Base-by-base conservation (phyloP, 805 yeast genomes). In the Kluyveromyces lactis region DNA sequence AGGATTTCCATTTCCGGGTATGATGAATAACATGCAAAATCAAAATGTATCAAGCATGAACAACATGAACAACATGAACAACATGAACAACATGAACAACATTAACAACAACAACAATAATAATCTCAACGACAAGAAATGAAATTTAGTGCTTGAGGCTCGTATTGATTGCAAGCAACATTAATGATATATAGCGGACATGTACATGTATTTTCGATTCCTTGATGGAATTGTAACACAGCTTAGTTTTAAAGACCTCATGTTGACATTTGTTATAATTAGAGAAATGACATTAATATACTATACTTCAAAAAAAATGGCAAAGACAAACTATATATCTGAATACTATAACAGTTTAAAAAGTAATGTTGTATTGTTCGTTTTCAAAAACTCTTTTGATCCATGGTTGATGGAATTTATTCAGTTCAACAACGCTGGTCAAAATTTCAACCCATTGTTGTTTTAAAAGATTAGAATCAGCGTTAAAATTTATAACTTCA, bases 401-500 rank as follows among this genome's bases (percentile, higher is more conserved):
- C 84, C 84, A 79, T 1, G 72, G 80, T 45, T 77, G 77, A 39
- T 80, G 74, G 51, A 73, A 71, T 47, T 64, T 67, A 56, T 78
- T 79, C 47, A 71, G 63, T 40, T 66, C 67, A 10, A 81, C 71
- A 15, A 81, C 72, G 36, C 66, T 66, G 42, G 79, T 79, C 42
- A 89, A 59, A 1, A 69, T 58, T 3, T 59, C 50, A 38, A 81
- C 72, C 97, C 97, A 90, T 39, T 66, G 63, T 24, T 61, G 55
- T 61, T 79, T 81, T 35, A 77, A 81, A 13, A 58, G 66, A 33
- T 65, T 69, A 32, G 79, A 75, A 39, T 86, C 92, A 13, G 95
- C 90, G n/a, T 84, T 85, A 58, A 90, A 85, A 47, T 79, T 84
- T 38, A 89, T 82, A 3, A 75, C 66, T 59, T 89, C 97, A 4